Evolutionary conservation across 2,329 filamentous ascomycete species (phyloP).

Genomic region (Fusarium sp.): DNA sequence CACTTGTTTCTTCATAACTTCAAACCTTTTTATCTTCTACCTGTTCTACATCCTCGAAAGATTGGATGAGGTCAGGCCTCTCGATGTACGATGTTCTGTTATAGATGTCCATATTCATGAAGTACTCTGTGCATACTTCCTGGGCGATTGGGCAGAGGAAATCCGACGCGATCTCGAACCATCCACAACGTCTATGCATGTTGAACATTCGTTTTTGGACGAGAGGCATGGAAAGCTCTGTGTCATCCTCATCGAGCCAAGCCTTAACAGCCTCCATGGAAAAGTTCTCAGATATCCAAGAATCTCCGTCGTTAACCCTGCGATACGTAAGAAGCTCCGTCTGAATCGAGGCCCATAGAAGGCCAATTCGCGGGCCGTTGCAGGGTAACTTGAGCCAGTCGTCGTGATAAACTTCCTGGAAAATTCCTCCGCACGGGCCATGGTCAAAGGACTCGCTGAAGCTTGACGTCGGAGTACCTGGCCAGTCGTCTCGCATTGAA

Average conservation of each 20-base stretch:
- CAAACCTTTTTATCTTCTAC: background rate
- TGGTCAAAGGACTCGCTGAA: accelerated
- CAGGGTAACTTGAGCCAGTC: background rate
- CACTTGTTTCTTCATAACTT: accelerated
- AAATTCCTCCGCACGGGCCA: accelerated
- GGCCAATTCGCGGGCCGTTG: background rate
- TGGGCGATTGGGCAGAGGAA: background rate
- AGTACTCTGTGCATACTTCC: background rate
- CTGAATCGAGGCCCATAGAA: slow-evolving; percentile 2
- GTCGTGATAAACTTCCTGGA: accelerated
- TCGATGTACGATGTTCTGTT: background rate
- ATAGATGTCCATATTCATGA: background rate
- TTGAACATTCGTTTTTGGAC: background rate
- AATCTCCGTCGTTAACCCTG: background rate
- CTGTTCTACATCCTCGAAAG: background rate
- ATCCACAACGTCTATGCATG: background rate
- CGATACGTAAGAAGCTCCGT: slow-evolving; percentile 25
- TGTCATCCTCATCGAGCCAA: background rate
- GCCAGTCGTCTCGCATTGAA: background rate
- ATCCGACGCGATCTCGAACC: background rate
- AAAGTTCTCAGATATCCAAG: slow-evolving; percentile 18
- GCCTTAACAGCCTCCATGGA: background rate
- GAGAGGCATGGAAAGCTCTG: background rate
- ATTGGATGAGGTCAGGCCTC: background rate
- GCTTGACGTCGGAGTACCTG: background rate